Evolutionary conservation across 352 stramenopile species (phyloP).

Genomic region (Phytophthora chlamydospora): DNA sequence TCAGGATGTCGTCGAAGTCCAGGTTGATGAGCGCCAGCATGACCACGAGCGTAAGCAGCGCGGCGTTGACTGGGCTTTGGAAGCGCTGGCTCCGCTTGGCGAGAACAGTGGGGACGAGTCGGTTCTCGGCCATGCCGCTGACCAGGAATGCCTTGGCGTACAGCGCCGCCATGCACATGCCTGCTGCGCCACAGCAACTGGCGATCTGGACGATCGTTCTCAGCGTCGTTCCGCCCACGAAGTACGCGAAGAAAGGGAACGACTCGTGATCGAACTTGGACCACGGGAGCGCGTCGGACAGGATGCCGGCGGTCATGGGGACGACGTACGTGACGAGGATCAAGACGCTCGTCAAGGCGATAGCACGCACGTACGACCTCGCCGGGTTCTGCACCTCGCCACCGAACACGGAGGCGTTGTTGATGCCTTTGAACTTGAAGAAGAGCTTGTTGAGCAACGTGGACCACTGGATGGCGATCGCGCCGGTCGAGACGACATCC

Average conservation of each 20-base stretch:
- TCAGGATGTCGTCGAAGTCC: constrained; percentile 77
- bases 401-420: constrained; percentile 90
- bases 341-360: constrained; percentile 79
- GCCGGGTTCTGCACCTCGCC: constrained; percentile 90
- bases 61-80: constrained; percentile 44
- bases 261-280: constrained; percentile 83
- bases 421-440: constrained; percentile 96
- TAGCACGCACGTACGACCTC: constrained; percentile 83
- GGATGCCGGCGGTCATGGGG: constrained; percentile 85
- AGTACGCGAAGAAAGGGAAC: constrained; percentile 83
- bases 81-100: constrained; percentile 49
- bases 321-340: constrained; percentile 88
- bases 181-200: constrained; percentile 78
- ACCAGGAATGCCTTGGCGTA: constrained; percentile 90
- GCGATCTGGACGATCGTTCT: constrained; percentile 82
- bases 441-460: constrained; percentile 94
- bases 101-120: constrained; percentile 83
- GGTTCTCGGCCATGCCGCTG: constrained; percentile 74
- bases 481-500: constrained; percentile 33
- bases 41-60: constrained; percentile 41
- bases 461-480: constrained; percentile 72
- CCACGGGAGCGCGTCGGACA: constrained; percentile 61
- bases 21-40: constrained; percentile 53
- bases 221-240: constrained; percentile 84
- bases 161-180: constrained; percentile 92